Percentiles rank a stretch among this genome's conserved stretches.
These are phyloP conservation scores for Aspergillus olivimuriae DNA, from an alignment of 495 filamentous ascomycete species.

Conservation along the genomic window DNA sequence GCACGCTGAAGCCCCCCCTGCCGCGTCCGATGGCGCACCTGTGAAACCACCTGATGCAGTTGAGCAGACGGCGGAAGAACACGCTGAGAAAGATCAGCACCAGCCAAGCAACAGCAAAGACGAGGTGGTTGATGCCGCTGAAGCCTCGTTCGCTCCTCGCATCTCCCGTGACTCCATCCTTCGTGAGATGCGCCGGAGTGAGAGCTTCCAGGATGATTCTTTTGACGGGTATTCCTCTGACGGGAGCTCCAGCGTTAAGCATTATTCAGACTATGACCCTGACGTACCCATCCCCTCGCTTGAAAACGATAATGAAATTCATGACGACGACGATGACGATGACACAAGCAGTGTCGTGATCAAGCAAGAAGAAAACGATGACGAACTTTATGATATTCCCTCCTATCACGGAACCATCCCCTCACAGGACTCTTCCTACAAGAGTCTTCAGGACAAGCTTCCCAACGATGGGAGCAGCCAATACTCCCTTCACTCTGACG, in stretches of 20 bases:
- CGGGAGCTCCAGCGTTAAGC: constrained; percentile 45
- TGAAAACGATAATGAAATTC: constrained; percentile 52
- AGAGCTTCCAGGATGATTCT: constrained; percentile 49
- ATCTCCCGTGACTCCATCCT: constrained; percentile 93
- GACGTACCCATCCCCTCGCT: constrained; percentile 78
- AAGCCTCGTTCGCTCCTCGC: constrained; percentile 49
- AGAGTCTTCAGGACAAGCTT: constrained; percentile 34
- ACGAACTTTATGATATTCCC: constrained; percentile 66
- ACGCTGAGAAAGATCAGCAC: background rate
- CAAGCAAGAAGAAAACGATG: constrained; percentile 57
- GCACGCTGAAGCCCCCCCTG: constrained; percentile 1
- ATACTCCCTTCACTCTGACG: constrained; percentile 46
- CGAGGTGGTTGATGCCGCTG: constrained; percentile 1
- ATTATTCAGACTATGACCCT: constrained; percentile 60
- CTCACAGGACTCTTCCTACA: constrained; percentile 42
- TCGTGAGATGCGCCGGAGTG: constrained; percentile 73
- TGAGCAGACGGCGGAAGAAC: background rate
- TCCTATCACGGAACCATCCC: constrained; percentile 44
- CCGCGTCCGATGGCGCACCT: too few relatives aligned
- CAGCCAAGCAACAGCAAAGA: constrained; percentile 12
- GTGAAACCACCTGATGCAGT: too few relatives aligned
- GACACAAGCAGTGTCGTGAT: constrained; percentile 58
- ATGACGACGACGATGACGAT: constrained; percentile 50
- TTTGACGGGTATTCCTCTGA: constrained; percentile 59
- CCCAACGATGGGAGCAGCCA: constrained; percentile 41